A percentile compares a stretch with the other conserved stretches of the same genome.
Evolutionary conservation across 768 basidiomycete species (phyloP).

Genomic region (Boletus tomentosulus): DNA sequence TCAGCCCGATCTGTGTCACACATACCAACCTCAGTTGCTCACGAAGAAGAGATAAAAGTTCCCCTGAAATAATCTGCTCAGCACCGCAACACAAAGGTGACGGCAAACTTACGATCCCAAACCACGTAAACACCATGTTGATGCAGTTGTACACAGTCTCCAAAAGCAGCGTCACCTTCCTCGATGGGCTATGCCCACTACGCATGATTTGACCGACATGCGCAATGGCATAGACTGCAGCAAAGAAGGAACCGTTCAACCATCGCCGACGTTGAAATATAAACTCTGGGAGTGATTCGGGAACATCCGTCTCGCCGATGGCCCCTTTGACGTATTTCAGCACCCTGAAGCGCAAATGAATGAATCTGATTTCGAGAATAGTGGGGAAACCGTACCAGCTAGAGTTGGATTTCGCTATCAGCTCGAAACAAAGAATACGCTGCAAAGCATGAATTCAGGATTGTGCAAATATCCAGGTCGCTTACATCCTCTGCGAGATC

Average conservation of each 20-base stretch:
- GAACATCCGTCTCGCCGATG: conserved; percentile 90
- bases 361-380: background rate
- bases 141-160: conserved; percentile 87
- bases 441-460: conserved; percentile 30
- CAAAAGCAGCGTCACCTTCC: conserved; percentile 70
- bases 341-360: conserved; percentile 53
- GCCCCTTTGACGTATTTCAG: conserved; percentile 95
- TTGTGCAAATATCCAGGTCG: conserved; percentile 1
- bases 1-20: background rate
- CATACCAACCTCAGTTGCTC: conserved; percentile 24
- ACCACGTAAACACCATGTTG: conserved; percentile 91
- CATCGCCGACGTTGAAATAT: conserved; percentile 88
- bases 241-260: conserved; percentile 93
- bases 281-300: conserved; percentile 89
- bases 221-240: conserved; percentile 88
- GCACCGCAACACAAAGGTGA: background rate
- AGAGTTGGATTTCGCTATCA: conserved; percentile 73
- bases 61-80: conserved; percentile 45
- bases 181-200: conserved; percentile 59
- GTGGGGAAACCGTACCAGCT: conserved; percentile 53
- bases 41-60: conserved; percentile 96
- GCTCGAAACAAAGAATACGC: conserved; percentile 81
- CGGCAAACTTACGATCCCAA: conserved; percentile 64
- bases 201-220: conserved; percentile 46
- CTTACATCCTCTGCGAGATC: conserved; percentile 87